phyloP scores from a whole-genome alignment of 1,284 basidiomycete genomes.

The Exobasidium cylindrosporum region DNA sequence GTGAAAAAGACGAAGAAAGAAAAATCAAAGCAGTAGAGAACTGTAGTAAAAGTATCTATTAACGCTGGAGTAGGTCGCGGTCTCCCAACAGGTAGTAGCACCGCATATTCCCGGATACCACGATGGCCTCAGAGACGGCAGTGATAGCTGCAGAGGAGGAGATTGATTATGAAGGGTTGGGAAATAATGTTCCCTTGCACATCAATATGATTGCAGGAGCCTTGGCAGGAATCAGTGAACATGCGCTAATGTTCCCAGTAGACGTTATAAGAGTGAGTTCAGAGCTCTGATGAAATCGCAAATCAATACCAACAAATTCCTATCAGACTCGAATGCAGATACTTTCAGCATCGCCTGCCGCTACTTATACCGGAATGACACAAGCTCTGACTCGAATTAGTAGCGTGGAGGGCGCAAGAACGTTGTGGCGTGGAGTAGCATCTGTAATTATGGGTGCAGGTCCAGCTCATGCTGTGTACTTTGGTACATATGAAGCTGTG shows the following conservation, averaged over 20 bases:
- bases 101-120: too few relatives aligned
- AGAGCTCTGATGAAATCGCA: background rate
- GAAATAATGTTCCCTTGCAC: constrained; percentile 44
- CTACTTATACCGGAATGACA: constrained; percentile 81
- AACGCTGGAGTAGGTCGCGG: too few relatives aligned
- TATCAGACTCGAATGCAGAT: constrained; percentile 97
- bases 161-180: constrained; percentile 53
- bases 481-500: constrained; percentile 90
- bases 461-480: constrained; percentile 96
- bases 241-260: constrained; percentile 97
- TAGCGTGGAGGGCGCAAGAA: constrained; percentile 83
- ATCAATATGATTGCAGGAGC: constrained; percentile 98
- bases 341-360: constrained; percentile 72
- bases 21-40: too few relatives aligned
- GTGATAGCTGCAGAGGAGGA: constrained; percentile 27
- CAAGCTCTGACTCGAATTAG: constrained; percentile 86
- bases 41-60: too few relatives aligned
- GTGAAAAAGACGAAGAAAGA: too few relatives aligned
- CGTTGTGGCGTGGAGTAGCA: constrained; percentile 92
- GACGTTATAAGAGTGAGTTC: constrained; percentile 89
- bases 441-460: constrained; percentile 97
- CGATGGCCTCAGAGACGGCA: constrained; percentile 11
- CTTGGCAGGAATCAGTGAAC: constrained; percentile 95
- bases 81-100: too few relatives aligned
- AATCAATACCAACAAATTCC: background rate